Base-by-base conservation (phyloP, 805 yeast genomes). In the Yamadazyma insecticola region DNA sequence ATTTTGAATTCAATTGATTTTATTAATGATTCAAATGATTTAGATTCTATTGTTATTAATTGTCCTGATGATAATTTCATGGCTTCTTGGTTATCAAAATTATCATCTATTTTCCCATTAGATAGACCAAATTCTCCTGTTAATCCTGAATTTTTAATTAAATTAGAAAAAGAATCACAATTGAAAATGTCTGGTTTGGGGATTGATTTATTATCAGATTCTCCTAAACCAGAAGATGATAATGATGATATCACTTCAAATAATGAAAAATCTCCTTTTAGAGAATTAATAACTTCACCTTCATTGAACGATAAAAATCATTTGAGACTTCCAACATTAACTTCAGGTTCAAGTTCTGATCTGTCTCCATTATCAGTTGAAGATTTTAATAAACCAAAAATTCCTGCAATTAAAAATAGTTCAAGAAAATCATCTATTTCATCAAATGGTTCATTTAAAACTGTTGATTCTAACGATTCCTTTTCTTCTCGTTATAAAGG, bases 101-200 rank as follows among this genome's bases (percentile, higher is more conserved):
- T 65, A 41, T 37, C 50, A 16, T 23, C 23, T 2, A 57, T 65
- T 8, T 65, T 63, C 40, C 68, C 70, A 3, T 42, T 47, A 33
- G 53, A 47, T 30, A 30, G 37, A n/a, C 42, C 47, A 18, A 32
- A 48, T 22, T 47, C 58, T 18, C 59, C 52, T 6, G 26, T 43
- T 3, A 39, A 37, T 19, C 42, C 48, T 3, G 29, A 33, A 4
- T 51, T 51, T 32, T 37, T 52, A 30, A 39, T 56, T 13, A 39
- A 45, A 21, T 36, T 49, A 4, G 38, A 41, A 20, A 28, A 33
- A 16, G 37, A 30, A 16, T 27, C 31, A 18, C 39, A 42, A 14
- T 35, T 48, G 4, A 35, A 40, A 16, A 47, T 57, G 55, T 34
- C 47, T 17, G 67, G 67, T 4, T 44, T 60, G 22, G 67, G 67